These are phyloP conservation scores for Agrostemma githago DNA, from an alignment of 148 eudicot species.

Conservation along the genomic window DNA sequence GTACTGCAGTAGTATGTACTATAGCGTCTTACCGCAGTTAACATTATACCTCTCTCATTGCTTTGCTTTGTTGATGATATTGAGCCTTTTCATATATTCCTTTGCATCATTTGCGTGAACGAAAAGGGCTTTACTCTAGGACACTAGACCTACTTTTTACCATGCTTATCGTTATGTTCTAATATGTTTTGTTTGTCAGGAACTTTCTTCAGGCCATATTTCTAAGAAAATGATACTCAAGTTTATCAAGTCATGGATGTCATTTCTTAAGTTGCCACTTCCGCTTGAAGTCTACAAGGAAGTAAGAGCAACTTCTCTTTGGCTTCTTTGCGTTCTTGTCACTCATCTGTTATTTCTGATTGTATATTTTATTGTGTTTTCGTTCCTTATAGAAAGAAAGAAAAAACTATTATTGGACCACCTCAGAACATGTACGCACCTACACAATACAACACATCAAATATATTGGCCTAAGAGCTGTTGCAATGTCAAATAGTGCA, in stretches of 20 bases:
- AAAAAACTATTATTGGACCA: not conserved
- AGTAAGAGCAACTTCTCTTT: constrained; percentile 35
- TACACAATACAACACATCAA: not conserved
- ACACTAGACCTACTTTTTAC: not conserved
- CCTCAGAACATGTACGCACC: not conserved
- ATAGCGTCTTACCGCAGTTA: not conserved
- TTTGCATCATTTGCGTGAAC: not conserved
- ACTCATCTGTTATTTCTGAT: not conserved
- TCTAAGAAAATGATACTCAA: constrained; percentile 70
- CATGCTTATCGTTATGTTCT: not conserved
- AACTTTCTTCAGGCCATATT: constrained; percentile 29
- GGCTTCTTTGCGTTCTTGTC: not conserved
- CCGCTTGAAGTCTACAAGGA: constrained; percentile 92
- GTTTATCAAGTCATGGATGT: constrained; percentile 83
- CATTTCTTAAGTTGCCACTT: constrained; percentile 70
- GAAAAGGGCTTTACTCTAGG: not conserved
- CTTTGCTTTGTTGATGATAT: not conserved
- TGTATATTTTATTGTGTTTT: not conserved
- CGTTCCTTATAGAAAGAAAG: not conserved
- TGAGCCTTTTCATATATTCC: not conserved
- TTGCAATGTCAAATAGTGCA: not conserved
- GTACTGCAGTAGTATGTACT: not conserved
- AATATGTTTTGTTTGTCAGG: constrained; percentile 40
- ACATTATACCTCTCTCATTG: not conserved
- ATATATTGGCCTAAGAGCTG: not conserved